phyloP scores from a whole-genome alignment of 108 stramenopile species.

The Conticribra weissflogii region DNA sequence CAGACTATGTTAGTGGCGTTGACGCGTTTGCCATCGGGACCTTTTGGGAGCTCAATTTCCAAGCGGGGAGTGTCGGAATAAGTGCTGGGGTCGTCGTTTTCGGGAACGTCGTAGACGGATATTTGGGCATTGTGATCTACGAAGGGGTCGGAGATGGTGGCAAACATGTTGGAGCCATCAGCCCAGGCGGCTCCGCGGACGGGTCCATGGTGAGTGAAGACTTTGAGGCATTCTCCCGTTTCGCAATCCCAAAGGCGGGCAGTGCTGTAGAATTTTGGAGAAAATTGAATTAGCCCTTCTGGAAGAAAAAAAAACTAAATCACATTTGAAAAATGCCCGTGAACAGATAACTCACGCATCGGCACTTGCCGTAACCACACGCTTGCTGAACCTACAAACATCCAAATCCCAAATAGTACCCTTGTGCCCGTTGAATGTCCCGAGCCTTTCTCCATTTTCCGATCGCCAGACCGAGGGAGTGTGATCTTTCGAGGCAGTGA shows the following conservation, averaged over 20 bases:
- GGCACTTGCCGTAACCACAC: constrained; percentile 82
- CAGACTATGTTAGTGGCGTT: constrained; percentile 90
- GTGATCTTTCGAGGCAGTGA: constrained; percentile 94
- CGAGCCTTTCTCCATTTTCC: constrained; percentile 94
- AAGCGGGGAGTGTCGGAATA: constrained; percentile 61
- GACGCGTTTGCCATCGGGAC: constrained; percentile 62
- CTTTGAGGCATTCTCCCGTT: constrained; percentile 87
- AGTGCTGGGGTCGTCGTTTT: constrained; percentile 56
- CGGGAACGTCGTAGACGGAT: constrained; percentile 86
- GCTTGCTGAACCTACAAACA: constrained; percentile 78
- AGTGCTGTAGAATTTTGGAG: constrained; percentile 32
- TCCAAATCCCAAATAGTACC: constrained; percentile 98
- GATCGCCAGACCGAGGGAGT: constrained; percentile 93
- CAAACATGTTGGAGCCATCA: constrained; percentile 93
- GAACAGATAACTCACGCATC: constrained; percentile 66
- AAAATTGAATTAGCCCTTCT: not conserved
- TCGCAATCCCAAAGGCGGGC: constrained; percentile 91
- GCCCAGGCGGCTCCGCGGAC: constrained; percentile 92
- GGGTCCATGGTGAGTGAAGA: constrained; percentile 91
- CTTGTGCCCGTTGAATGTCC: constrained; percentile 96
- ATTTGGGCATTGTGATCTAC: constrained; percentile 92
- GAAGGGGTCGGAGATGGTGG: constrained; percentile 96
- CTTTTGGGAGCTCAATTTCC: constrained; percentile 89
- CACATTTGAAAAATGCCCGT: not conserved
- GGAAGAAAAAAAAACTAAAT: not conserved